These are phyloP conservation scores for Sarocladium oryzae DNA, from an alignment of 2,329 filamentous ascomycete species.

Conservation along the genomic window DNA sequence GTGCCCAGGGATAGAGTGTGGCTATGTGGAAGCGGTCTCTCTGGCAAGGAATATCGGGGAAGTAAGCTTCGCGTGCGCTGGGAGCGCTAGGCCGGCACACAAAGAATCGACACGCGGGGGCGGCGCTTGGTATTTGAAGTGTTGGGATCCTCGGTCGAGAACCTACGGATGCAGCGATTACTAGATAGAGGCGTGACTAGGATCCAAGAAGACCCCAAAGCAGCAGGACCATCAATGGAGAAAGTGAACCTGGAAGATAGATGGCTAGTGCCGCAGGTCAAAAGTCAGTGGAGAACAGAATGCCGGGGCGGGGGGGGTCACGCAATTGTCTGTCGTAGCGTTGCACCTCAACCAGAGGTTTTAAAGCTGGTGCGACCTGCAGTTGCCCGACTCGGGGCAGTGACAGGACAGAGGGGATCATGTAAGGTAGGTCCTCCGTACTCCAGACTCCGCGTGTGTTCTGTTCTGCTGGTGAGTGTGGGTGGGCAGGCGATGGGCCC, in stretches of 20 bases:
- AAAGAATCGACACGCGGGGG: not conserved
- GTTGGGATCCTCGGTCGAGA: not conserved
- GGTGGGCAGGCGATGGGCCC: not conserved
- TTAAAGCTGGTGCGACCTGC: slow-evolving; percentile 1
- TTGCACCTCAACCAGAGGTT: not conserved
- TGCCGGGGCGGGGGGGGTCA: not conserved
- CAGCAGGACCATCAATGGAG: slow-evolving; percentile 3
- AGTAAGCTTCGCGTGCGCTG: not conserved
- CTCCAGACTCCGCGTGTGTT: too few relatives aligned
- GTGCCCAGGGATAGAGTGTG: too few relatives aligned
- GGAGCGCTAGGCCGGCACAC: not conserved
- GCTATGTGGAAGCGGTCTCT: not conserved
- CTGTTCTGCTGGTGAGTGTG: not conserved
- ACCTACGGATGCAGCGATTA: too few relatives aligned
- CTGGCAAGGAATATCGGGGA: not conserved
- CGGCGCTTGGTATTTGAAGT: not conserved
- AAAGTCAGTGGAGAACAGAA: not conserved
- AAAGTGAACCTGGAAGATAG: not conserved
- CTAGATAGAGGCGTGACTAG: too few relatives aligned
- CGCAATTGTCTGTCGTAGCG: not conserved
- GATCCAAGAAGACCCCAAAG: not conserved
- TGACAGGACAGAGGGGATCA: not conserved
- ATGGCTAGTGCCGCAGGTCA: slow-evolving; percentile 1
- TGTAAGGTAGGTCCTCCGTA: too few relatives aligned
- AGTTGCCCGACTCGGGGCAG: not conserved